These are phyloP conservation scores for Gnomoniopsis sp. DNA, from an alignment of 2,329 filamentous ascomycete genomes.

Conservation along the genomic window DNA sequence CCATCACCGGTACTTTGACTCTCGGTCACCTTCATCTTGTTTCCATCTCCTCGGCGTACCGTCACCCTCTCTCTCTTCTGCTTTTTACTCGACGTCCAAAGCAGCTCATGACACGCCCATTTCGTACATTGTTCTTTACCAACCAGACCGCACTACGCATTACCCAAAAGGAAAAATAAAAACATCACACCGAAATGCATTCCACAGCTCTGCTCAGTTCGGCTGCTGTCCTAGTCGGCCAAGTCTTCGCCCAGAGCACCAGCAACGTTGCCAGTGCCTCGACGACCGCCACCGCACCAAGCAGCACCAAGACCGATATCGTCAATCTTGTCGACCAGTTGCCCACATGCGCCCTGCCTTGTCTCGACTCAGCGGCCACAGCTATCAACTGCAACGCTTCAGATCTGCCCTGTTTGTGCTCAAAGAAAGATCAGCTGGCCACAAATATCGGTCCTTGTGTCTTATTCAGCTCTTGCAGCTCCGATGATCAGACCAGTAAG, in stretches of 20 bases:
- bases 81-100: too few relatives aligned
- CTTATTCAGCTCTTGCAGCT: constrained; percentile 6
- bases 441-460: constrained; percentile 20
- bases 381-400: constrained; percentile 20
- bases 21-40: too few relatives aligned
- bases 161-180: too few relatives aligned
- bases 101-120: too few relatives aligned
- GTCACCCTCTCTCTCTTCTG: too few relatives aligned
- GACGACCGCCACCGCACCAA: not conserved
- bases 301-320: constrained; percentile 16
- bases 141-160: not conserved
- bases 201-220: constrained; percentile 3
- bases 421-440: constrained; percentile 16
- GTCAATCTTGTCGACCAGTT: constrained; percentile 22
- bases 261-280: constrained; percentile 6
- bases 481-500: constrained; percentile 11
- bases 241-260: constrained; percentile 7
- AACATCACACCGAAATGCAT: constrained; percentile 8
- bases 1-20: not conserved
- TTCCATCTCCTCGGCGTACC: too few relatives aligned
- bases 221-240: constrained; percentile 3
- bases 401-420: constrained; percentile 25
- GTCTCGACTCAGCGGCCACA: constrained; percentile 20
- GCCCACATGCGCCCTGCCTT: constrained; percentile 24
- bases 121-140: not conserved